phyloP scores from a whole-genome alignment of 2,329 filamentous ascomycete genomes.

The Exophiala lecanii-corni region DNA sequence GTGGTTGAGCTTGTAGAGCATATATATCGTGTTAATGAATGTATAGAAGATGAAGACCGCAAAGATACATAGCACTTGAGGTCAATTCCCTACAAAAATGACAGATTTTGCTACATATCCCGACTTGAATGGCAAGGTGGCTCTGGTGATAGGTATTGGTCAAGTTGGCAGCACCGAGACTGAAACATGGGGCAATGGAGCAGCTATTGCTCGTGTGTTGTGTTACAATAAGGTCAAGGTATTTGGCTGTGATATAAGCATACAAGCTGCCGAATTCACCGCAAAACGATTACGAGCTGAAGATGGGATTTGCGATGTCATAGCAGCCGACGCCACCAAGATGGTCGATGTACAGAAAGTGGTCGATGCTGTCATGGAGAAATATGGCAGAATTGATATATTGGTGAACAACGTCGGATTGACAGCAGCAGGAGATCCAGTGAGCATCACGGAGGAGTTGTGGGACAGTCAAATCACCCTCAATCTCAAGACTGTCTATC shows the following conservation, averaged over 20 bases:
- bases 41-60: no score
- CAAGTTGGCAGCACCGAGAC: slow-evolving; percentile 34
- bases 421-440: slow-evolving; percentile 47
- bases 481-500: slow-evolving; percentile 54
- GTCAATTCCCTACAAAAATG: not conserved
- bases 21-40: no score
- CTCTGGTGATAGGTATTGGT: slow-evolving; percentile 28
- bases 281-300: slow-evolving; percentile 36
- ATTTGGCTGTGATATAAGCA: slow-evolving; percentile 48
- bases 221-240: slow-evolving; percentile 47
- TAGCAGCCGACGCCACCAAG: slow-evolving; percentile 48
- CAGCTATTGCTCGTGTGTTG: slow-evolving; percentile 46
- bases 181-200: slow-evolving; percentile 49
- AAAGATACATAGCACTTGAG: no score
- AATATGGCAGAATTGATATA: slow-evolving; percentile 53
- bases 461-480: slow-evolving; percentile 51
- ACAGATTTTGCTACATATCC: not conserved
- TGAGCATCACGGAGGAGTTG: slow-evolving; percentile 39
- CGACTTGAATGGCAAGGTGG: slow-evolving; percentile 27
- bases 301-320: slow-evolving; percentile 36
- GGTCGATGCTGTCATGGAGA: slow-evolving; percentile 46
- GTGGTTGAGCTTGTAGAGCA: no score
- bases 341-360: slow-evolving; percentile 47
- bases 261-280: slow-evolving; percentile 39
- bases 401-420: slow-evolving; percentile 55